Conservation (phyloP, 2,329 filamentous ascomycete genomes). For the Penicillium sp. region DNA sequence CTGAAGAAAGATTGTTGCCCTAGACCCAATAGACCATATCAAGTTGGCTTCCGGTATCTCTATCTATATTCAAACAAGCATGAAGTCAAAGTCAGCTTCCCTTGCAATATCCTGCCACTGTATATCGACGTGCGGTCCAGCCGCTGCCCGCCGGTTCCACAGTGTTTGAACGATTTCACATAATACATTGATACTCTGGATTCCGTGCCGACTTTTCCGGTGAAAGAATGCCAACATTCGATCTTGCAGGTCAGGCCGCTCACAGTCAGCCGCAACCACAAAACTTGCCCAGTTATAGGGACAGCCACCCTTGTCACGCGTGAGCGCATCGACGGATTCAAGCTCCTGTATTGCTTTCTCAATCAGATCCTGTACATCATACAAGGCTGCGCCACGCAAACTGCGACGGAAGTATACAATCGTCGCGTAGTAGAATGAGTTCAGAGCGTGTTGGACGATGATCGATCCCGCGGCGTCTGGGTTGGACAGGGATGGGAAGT, state of each 20-base stretch:
- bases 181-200: conserved; percentile 32
- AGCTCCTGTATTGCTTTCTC: conserved; percentile 31
- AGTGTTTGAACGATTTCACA: conserved; percentile 30
- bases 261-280: conserved; percentile 36
- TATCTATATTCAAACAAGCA: conserved; percentile 21
- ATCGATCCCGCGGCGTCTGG: conserved; percentile 15
- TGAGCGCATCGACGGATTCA: conserved; percentile 30
- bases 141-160: conserved; percentile 26
- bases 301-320: conserved; percentile 28
- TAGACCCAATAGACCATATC: background rate
- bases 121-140: conserved; percentile 16
- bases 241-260: conserved; percentile 21
- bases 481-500: conserved; percentile 24
- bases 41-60: background rate
- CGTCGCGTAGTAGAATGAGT: conserved; percentile 37
- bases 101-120: conserved; percentile 35
- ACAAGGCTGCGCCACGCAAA: conserved; percentile 22
- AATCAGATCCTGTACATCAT: conserved; percentile 30
- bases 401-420: conserved; percentile 37
- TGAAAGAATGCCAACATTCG: conserved; percentile 32
- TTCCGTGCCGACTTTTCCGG: conserved; percentile 33
- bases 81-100: conserved; percentile 34
- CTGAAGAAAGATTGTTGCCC: background rate
- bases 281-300: conserved; percentile 38
- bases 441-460: conserved; percentile 26